These are phyloP conservation scores for Aspergillus campestris DNA, from an alignment of 495 filamentous ascomycete species.

Conservation along the genomic window DNA sequence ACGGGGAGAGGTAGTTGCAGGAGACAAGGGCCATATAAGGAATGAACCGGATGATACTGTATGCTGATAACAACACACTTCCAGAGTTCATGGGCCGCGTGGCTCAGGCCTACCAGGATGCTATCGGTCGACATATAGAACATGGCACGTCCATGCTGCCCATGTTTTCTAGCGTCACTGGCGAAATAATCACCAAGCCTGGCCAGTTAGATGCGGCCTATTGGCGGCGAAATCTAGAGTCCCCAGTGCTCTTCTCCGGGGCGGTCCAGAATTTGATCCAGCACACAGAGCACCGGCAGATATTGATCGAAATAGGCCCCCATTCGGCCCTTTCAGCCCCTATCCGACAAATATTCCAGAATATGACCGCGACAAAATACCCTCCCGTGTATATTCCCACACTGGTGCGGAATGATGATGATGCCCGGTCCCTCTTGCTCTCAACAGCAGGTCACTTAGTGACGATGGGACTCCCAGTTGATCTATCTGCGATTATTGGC, in stretches of 20 bases:
- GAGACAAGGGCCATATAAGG: too few species aligned
- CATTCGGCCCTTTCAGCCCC: slow-evolving; percentile 7
- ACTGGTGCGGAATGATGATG: slow-evolving; percentile 14
- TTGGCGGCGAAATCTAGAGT: slow-evolving; percentile 30
- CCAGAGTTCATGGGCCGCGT: too few species aligned
- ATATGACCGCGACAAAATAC: not conserved
- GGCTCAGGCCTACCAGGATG: too few species aligned
- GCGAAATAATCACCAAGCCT: slow-evolving; percentile 3
- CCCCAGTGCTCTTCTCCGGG: slow-evolving; percentile 26
- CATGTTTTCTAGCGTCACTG: slow-evolving; percentile 27
- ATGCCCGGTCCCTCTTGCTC: too few species aligned
- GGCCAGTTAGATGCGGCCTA: slow-evolving; percentile 23
- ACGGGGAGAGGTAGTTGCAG: too few species aligned
- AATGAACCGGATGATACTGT: too few species aligned
- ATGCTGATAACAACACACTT: too few species aligned
- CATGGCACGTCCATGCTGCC: too few species aligned
- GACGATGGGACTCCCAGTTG: slow-evolving; percentile 13
- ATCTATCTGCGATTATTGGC: slow-evolving; percentile 21
- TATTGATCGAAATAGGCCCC: slow-evolving; percentile 16
- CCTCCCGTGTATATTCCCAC: slow-evolving; percentile 21
- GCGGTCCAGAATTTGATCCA: slow-evolving; percentile 18
- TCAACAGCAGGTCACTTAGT: slow-evolving; percentile 23
- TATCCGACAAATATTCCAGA: slow-evolving; percentile 6
- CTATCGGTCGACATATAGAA: too few species aligned
- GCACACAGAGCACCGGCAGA: not conserved